Evolutionary conservation across 768 basidiomycete genomes (phyloP).

Genomic region (Piloderma croceum): DNA sequence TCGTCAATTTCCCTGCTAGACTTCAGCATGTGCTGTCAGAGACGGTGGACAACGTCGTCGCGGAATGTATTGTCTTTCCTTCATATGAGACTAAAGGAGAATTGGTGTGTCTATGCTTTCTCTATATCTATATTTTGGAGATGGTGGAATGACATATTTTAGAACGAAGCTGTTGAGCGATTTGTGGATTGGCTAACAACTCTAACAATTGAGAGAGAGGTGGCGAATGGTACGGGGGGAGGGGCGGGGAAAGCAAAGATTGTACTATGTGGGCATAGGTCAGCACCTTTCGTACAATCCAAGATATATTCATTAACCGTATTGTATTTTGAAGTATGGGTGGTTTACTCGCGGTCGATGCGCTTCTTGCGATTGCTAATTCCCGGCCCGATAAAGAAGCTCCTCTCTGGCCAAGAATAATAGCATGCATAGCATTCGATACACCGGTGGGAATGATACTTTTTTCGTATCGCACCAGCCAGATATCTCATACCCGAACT

Average conservation of each 20-base stretch:
- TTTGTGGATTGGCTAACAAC: constrained; percentile 93
- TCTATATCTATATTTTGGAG: background rate
- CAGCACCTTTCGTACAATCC: constrained; percentile 12
- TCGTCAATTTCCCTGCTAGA: constrained; percentile 71
- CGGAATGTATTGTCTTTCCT: constrained; percentile 82
- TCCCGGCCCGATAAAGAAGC: constrained; percentile 58
- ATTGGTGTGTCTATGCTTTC: constrained; percentile 48
- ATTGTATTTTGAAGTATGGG: constrained; percentile 65
- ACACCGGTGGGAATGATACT: constrained; percentile 66
- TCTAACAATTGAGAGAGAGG: constrained; percentile 82
- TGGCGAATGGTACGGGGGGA: constrained; percentile 65
- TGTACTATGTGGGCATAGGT: constrained; percentile 89
- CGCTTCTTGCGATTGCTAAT: constrained; percentile 64
- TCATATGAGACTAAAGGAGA: constrained; percentile 94
- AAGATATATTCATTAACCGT: background rate
- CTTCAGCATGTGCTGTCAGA: constrained; percentile 72
- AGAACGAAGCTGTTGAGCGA: constrained; percentile 76
- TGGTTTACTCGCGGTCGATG: constrained; percentile 82
- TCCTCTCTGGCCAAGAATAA: constrained; percentile 83
- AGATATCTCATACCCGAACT: constrained; percentile 3
- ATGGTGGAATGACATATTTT: background rate
- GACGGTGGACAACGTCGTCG: constrained; percentile 46
- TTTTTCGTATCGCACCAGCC: background rate
- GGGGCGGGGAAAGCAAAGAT: constrained; percentile 70
- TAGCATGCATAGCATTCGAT: constrained; percentile 83